A percentile compares a stretch with the other conserved stretches of the same genome.
phyloP scores from a whole-genome alignment of 805 yeast species.

The Ogataea ramenticola region DNA sequence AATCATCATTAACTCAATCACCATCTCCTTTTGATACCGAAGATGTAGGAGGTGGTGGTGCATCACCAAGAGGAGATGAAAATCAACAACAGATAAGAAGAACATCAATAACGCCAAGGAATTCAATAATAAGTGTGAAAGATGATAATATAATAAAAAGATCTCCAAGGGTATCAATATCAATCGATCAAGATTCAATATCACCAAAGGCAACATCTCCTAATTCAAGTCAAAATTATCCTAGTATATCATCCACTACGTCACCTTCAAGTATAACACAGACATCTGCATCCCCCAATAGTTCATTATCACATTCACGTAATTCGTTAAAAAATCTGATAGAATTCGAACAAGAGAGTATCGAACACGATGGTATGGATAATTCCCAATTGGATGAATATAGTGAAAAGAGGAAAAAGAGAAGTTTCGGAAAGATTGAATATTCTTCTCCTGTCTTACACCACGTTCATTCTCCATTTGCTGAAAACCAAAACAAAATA shows the following conservation, averaged over 20 bases:
- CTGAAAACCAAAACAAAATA: background rate
- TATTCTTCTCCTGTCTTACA: background rate
- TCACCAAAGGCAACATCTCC: background rate
- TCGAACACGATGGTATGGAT: background rate
- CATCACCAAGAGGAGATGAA: constrained; percentile 49
- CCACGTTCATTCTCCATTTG: background rate
- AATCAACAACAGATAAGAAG: background rate
- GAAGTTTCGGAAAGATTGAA: background rate
- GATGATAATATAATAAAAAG: background rate
- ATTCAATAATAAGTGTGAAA: background rate
- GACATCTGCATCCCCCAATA: no score
- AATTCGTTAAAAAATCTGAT: background rate
- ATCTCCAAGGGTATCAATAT: background rate
- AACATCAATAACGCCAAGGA: background rate
- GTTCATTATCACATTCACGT: background rate
- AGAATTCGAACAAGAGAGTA: background rate
- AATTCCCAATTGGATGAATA: background rate
- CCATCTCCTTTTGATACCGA: constrained; percentile 7
- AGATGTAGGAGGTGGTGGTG: constrained; percentile 74
- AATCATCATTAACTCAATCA: background rate
- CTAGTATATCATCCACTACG: background rate
- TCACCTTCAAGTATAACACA: background rate
- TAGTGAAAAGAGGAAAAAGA: background rate
- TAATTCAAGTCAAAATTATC: background rate
- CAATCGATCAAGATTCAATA: background rate